These are phyloP conservation scores for Globisporangium splendens DNA, from an alignment of 352 stramenopile genomes.

Conservation along the genomic window DNA sequence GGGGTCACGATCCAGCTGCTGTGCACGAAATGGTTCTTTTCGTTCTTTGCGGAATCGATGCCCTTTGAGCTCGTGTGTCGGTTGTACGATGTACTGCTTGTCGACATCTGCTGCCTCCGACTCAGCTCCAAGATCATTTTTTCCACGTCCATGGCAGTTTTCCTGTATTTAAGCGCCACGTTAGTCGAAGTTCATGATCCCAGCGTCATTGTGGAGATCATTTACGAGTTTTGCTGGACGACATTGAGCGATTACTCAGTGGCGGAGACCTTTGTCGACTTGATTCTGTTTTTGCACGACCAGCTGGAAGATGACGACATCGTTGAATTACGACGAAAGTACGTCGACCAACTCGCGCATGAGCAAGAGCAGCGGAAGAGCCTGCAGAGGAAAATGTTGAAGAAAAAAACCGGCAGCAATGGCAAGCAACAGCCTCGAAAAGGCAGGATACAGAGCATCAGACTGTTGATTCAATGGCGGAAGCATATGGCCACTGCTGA, in stretches of 20 bases:
- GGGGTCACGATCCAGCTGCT: conserved; percentile 74
- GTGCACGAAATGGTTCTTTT: conserved; percentile 86
- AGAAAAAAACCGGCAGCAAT: conserved; percentile 24
- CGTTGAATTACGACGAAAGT: conserved; percentile 42
- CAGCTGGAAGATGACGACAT: conserved; percentile 59
- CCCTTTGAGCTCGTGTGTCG: conserved; percentile 74
- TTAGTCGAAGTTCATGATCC: conserved; percentile 71
- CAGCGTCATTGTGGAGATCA: conserved; percentile 72
- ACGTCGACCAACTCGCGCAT: conserved; percentile 52
- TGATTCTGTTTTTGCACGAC: conserved; percentile 70
- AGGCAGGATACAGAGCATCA: conserved; percentile 55
- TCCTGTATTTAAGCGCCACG: conserved; percentile 68
- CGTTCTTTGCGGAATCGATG: conserved; percentile 82
- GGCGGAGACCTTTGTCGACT: conserved; percentile 66
- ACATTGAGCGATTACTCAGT: conserved; percentile 72
- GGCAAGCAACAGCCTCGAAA: conserved; percentile 28
- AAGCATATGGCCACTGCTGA: conserved; percentile 28
- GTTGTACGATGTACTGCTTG: conserved; percentile 73
- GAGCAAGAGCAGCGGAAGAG: conserved; percentile 58
- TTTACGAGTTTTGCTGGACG: conserved; percentile 75
- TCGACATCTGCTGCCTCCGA: conserved; percentile 54
- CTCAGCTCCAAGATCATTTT: conserved; percentile 71
- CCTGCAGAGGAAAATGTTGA: conserved; percentile 42
- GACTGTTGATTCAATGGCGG: conserved; percentile 70
- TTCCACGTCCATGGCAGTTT: conserved; percentile 66